A percentile compares a stretch with the other conserved stretches of the same genome.
These are phyloP conservation scores for Aspergillus sp. DNA, from an alignment of 2,329 filamentous ascomycete species.

Conservation along the genomic window DNA sequence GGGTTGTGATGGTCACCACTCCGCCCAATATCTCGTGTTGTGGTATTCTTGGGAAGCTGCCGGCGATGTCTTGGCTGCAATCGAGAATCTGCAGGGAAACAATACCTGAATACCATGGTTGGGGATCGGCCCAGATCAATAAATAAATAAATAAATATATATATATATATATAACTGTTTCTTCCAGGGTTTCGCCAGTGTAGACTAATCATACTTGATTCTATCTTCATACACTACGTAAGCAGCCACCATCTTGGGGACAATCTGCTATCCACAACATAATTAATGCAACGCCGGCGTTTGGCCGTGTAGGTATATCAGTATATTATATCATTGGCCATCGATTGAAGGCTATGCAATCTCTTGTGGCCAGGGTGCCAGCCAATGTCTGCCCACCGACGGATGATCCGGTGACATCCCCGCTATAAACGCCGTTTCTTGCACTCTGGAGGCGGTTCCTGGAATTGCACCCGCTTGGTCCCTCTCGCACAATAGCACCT, in stretches of 20 bases:
- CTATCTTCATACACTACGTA: not conserved
- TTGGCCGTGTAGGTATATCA: not conserved
- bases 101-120: not conserved
- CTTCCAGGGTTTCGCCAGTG: not conserved
- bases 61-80: not conserved
- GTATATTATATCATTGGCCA: not conserved
- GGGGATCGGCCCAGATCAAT: not conserved
- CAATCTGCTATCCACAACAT: not conserved
- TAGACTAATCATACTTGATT: not conserved
- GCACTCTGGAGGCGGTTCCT: constrained; percentile 6
- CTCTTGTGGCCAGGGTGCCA: not conserved
- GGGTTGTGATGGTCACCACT: constrained; percentile 1
- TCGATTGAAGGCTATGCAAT: not conserved
- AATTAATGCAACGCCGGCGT: not conserved
- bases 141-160: not conserved
- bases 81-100: not conserved
- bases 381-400: not conserved
- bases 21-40: constrained; percentile 6
- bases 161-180: not conserved
- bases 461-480: constrained; percentile 11
- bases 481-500: constrained; percentile 13
- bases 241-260: not conserved
- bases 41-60: constrained; percentile 9
- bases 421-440: constrained; percentile 6
- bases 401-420: constrained; percentile 3